A percentile compares a stretch with the other conserved stretches of the same genome.
phyloP scores from a whole-genome alignment of 208 protist species.

The Trypanosomatidae sp. region DNA sequence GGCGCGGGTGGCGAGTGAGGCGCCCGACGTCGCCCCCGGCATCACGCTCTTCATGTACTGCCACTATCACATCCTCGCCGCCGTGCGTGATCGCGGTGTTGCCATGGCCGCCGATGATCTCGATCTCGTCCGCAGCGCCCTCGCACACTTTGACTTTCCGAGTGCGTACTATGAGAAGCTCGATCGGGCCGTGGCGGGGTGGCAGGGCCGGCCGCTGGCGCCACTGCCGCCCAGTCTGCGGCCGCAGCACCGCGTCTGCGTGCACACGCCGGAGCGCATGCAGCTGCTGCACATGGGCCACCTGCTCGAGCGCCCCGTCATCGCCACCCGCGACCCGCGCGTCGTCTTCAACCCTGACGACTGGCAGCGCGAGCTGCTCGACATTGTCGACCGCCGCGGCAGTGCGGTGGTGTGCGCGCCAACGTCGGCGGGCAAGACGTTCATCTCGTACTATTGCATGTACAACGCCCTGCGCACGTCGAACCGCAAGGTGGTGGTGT shows the following conservation, averaged over 20 bases:
- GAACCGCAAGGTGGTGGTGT: conserved; percentile 86
- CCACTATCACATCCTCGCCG: conserved; percentile 57
- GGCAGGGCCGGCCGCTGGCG: conserved; percentile 31
- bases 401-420: conserved; percentile 92
- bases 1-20: conserved; percentile 34
- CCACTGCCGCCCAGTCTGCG: conserved; percentile 21
- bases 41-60: conserved; percentile 72
- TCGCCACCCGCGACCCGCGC: conserved; percentile 56
- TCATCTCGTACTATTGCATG: conserved; percentile 95
- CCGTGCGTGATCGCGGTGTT: conserved; percentile 48
- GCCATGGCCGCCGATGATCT: conserved; percentile 49
- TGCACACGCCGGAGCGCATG: conserved; percentile 56
- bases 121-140: conserved; percentile 49
- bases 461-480: conserved; percentile 79
- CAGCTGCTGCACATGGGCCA: conserved; percentile 88
- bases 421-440: conserved; percentile 94
- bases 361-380: conserved; percentile 92
- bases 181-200: conserved; percentile 38
- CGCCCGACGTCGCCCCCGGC: conserved; percentile 36
- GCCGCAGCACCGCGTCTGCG: conserved; percentile 24
- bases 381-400: conserved; percentile 87
- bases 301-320: conserved; percentile 71
- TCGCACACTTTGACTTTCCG: conserved; percentile 67
- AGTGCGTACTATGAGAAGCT: conserved; percentile 63
- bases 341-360: conserved; percentile 91